Conservation (phyloP, 768 basidiomycete species). For the Xanthoconium stramineum region DNA sequence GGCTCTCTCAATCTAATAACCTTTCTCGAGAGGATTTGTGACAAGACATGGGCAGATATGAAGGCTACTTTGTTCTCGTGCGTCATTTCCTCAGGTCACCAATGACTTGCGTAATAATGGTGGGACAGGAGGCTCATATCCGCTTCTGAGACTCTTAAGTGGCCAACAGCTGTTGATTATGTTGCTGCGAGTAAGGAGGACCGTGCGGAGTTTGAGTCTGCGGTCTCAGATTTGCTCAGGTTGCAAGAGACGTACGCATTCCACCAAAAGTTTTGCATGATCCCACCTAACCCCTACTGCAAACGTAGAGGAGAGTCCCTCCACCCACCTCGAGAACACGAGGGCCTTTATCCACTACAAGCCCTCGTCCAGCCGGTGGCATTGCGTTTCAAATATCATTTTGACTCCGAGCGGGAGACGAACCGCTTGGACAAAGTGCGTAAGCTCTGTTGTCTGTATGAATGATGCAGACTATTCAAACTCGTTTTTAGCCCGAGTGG, state of each 20-base stretch:
- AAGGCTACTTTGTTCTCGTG: constrained; percentile 63
- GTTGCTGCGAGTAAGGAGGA: constrained; percentile 44
- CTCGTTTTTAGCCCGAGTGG: constrained; percentile 80
- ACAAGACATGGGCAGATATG: constrained; percentile 76
- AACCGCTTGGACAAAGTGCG: constrained; percentile 89
- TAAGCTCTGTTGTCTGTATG: not conserved
- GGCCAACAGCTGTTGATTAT: constrained; percentile 80
- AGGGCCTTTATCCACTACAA: constrained; percentile 79
- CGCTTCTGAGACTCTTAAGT: constrained; percentile 73
- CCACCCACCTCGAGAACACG: constrained; percentile 29
- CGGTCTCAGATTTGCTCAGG: constrained; percentile 72
- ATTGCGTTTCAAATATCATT: constrained; percentile 92
- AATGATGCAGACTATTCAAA: not conserved
- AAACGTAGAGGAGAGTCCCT: constrained; percentile 50
- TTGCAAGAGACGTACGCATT: constrained; percentile 73
- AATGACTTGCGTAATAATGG: not conserved
- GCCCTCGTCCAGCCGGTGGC: constrained; percentile 81
- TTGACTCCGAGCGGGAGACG: constrained; percentile 81
- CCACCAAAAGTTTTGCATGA: not conserved
- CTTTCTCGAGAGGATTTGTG: constrained; percentile 61
- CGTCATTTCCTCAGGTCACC: constrained; percentile 23
- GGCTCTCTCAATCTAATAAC: constrained; percentile 56
- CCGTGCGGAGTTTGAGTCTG: constrained; percentile 64
- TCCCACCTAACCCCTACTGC: not conserved
- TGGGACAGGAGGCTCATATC: constrained; percentile 53